These are phyloP conservation scores for Trichaptum fuscoviolaceum DNA, from an alignment of 768 basidiomycete species.

Conservation along the genomic window DNA sequence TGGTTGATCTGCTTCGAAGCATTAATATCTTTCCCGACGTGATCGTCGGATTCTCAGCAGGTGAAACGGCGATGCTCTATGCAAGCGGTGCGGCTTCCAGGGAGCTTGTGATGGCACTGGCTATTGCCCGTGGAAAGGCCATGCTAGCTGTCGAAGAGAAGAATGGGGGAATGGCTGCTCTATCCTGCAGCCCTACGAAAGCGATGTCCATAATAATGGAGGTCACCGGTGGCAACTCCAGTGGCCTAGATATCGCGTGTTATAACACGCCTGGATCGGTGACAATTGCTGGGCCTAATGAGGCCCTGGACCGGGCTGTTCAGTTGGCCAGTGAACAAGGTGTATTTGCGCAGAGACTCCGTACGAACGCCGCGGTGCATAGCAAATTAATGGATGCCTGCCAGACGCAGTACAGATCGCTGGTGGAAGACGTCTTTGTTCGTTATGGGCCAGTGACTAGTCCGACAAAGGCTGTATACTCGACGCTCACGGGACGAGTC, in stretches of 20 bases:
- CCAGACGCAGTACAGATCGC: constrained; percentile 20
- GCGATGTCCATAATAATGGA: constrained; percentile 24
- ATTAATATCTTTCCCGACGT: constrained; percentile 33
- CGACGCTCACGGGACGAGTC: constrained; percentile 28
- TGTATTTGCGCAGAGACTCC: constrained; percentile 31
- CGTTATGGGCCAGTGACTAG: constrained; percentile 17
- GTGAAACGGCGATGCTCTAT: constrained; percentile 40
- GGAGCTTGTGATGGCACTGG: constrained; percentile 37
- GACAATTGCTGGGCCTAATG: constrained; percentile 30
- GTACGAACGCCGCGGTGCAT: constrained; percentile 34
- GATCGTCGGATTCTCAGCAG: constrained; percentile 44
- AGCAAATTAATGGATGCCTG: constrained; percentile 33
- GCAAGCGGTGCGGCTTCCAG: constrained; percentile 39
- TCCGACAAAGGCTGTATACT: constrained; percentile 30
- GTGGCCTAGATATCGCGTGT: constrained; percentile 33
- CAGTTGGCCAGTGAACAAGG: constrained; percentile 22
- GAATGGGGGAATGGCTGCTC: constrained; percentile 40
- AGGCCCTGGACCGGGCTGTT: constrained; percentile 26
- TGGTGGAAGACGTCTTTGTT: constrained; percentile 27
- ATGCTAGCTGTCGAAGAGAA: constrained; percentile 28
- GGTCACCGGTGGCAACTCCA: constrained; percentile 15
- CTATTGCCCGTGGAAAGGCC: constrained; percentile 36
- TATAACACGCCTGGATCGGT: constrained; percentile 35
- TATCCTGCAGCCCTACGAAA: constrained; percentile 27
- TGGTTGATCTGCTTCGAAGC: constrained; percentile 34